Base-by-base conservation (phyloP, 2,329 filamentous ascomycete genomes). In the Penicillium italicum region DNA sequence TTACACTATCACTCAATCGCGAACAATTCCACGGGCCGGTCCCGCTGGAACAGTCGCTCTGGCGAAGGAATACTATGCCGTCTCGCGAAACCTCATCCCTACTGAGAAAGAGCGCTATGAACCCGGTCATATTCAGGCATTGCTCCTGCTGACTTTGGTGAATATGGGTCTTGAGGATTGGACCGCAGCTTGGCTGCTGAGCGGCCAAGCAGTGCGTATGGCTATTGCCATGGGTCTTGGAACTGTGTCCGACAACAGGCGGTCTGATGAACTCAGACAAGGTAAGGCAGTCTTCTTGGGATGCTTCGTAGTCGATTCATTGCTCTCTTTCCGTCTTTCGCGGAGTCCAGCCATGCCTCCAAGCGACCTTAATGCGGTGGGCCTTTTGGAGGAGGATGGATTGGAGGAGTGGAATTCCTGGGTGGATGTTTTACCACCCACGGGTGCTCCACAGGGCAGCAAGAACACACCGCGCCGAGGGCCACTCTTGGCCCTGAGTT, bases 331-430 rank as follows among this genome's bases (percentile, higher is more conserved):
- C 26, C 75, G 79, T 14, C 69, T 83, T 14, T 72, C 72, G 6
- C 69, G 75, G 22, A 69, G 72, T 9, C 76, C 78, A 3, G 77
- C 79, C 58, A 74, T 83, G 56, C 73, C 71, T 40, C 59, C 71
- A 22, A 75, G 77, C 11, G 79, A 83, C 54, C 68, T 83, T 33
- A 69, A 75, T 22, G 66, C 72, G 26, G 68, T 79, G n/a, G 79
- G 80, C 10, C 70, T 76, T 4, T 71, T 88, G 6, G 78, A 84
- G 37, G 86, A 89, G 67, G 85, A 88, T 61, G 85, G 85, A 1
- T 72, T 87, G 16, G 88, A 90, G 64, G 87, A 90, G 71, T 90
- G 87, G 87, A 85, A 88, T 58, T 84, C 85, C 0, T 91, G 88
- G 88, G 76, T 77, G 5, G 82, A 85, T 41, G 69, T 74, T 12